A percentile compares a stretch with the other conserved stretches of the same genome.
Conservation (phyloP, 208 protist genomes). For the Acanthamoeba royreba region DNA sequence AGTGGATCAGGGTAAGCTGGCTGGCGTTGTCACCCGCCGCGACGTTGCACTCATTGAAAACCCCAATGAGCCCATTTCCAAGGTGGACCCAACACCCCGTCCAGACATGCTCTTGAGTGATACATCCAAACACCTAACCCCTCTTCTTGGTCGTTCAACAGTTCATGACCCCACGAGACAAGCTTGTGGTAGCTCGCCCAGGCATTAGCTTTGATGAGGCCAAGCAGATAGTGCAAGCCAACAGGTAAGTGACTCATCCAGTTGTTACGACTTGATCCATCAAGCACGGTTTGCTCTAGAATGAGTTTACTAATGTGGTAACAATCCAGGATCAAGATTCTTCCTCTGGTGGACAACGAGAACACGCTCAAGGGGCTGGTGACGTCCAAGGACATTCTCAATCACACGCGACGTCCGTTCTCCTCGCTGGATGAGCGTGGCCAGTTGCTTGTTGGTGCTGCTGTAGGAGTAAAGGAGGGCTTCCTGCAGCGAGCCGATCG, state of each 20-base stretch:
- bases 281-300: background rate
- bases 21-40: conserved; percentile 95
- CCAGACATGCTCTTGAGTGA: background rate
- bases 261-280: background rate
- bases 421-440: background rate
- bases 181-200: conserved; percentile 70
- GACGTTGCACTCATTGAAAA: conserved; percentile 97
- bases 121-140: background rate
- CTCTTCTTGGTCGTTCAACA: background rate
- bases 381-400: conserved; percentile 67
- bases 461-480: conserved; percentile 88
- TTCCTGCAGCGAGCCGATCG: conserved; percentile 85
- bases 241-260: conserved; percentile 46
- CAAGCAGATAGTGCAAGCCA: conserved; percentile 91
- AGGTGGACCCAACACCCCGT: conserved; percentile 84
- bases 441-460: conserved; percentile 80
- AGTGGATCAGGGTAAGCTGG: conserved; percentile 92
- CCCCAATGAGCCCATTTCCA: conserved; percentile 74
- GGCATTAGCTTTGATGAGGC: conserved; percentile 91
- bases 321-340: conserved; percentile 91
- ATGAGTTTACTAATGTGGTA: too few relatives aligned
- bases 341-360: conserved; percentile 93
- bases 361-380: conserved; percentile 90
- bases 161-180: conserved; percentile 20
- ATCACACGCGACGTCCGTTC: conserved; percentile 46